Evolutionary conservation across 1,139 yeast species (phyloP), one percentile per base, ranked within the genome.

Genomic region (Lodderomyces theae): DNA sequence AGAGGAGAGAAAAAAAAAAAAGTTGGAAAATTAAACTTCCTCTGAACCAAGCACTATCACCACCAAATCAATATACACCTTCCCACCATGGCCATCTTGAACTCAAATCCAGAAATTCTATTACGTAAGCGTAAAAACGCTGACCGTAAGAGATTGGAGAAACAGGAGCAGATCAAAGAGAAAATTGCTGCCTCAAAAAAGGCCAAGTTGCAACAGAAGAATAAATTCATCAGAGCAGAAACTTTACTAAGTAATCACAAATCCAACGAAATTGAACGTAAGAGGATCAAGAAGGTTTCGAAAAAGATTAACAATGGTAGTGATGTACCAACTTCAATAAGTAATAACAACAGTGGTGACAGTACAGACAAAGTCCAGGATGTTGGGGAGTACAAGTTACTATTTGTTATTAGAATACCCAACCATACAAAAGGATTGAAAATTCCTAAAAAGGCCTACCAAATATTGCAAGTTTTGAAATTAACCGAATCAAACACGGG

Each of bases 41-140:
- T 22, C 28, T 24, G 19, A 24, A 12, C 17, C 40, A 33, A 30
- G 25, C 28, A 29, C 34, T 34, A 22, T 9, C 16, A 35, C 13
- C 19, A 34, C 23, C 16, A 22, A 34, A 5, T 32, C 15, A 21
- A 5, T 26, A 26, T 6, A 26, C 15, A 6, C 17, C 32, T 10
- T 5, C 17, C 13, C n/a, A 31, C n/a, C 17, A 72, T 72, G 77
- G 79, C 76, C 43, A 63, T 76, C 39, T 65, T 82, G 44, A 80
- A 82, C 59, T 74, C 85, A 19, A 83, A 82, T 59, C 92, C 92
- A 32, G 92, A 85, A 58, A 72, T 85, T 43, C 77, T 85, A 53
- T 72, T 85, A 51, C 80, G 82, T 56, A 85, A 84, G 69, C 79
- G 94, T 64, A 85, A 84, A 67, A 79, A 83, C 57, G 84, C 82